Percentiles rank a stretch among this genome's conserved stretches.
These are phyloP conservation scores for Filobasidium uniguttulatum DNA, from an alignment of 1,284 basidiomycete genomes.

Conservation along the genomic window DNA sequence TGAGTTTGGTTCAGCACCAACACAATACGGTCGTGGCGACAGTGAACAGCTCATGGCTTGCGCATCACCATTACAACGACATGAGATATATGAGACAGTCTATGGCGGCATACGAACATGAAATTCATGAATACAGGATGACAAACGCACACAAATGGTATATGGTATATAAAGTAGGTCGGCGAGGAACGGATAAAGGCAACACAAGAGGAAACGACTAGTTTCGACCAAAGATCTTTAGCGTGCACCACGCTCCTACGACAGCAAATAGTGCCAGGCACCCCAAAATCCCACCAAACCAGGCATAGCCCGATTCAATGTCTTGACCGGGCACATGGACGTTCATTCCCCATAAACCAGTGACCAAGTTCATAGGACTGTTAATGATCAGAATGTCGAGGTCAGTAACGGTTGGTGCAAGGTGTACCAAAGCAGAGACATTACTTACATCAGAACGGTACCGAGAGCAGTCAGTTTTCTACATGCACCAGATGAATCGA, in stretches of 20 bases:
- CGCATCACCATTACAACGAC: too few species aligned
- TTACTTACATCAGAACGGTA: conserved; percentile 69
- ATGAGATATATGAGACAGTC: too few species aligned
- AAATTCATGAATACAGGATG: too few species aligned
- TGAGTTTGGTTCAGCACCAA: too few species aligned
- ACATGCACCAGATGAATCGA: background rate
- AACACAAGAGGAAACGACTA: too few species aligned
- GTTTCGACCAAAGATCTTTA: conserved; percentile 7
- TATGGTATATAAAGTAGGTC: too few species aligned
- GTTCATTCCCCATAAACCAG: conserved; percentile 46
- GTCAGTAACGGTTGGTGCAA: background rate
- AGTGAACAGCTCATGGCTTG: too few species aligned
- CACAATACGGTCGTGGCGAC: too few species aligned
- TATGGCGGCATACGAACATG: too few species aligned
- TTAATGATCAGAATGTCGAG: background rate
- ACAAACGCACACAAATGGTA: too few species aligned
- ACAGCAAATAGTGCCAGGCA: conserved; percentile 61
- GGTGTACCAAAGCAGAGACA: background rate
- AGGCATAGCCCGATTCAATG: conserved; percentile 44
- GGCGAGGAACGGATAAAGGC: too few species aligned
- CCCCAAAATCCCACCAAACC: conserved; percentile 78
- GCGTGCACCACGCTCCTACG: conserved; percentile 67
- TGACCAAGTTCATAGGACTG: conserved; percentile 81
- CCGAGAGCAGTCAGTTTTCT: conserved; percentile 97
- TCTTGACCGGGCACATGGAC: conserved; percentile 76